These are phyloP conservation scores for Bacterosira constricta DNA, from an alignment of 108 stramenopile genomes.

Conservation along the genomic window DNA sequence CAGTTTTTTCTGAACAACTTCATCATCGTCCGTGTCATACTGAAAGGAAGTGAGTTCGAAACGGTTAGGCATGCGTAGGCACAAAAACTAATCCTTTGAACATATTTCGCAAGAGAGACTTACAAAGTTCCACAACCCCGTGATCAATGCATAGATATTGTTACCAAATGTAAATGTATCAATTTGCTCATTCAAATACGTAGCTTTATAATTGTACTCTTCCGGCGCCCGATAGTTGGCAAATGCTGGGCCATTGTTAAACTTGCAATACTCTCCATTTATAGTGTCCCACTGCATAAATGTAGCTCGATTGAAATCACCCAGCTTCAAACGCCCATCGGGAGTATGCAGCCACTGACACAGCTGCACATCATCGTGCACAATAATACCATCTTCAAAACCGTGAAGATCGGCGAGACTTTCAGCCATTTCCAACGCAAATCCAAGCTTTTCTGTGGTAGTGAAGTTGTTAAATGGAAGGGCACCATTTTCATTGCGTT, in stretches of 20 bases:
- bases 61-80: neutral
- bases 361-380: constrained; percentile 82
- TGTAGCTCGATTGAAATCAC: constrained; percentile 83
- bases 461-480: constrained; percentile 64
- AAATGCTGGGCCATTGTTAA: constrained; percentile 62
- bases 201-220: constrained; percentile 60
- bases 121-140: constrained; percentile 64
- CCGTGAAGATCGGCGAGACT: constrained; percentile 75
- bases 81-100: too few species aligned
- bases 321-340: constrained; percentile 68
- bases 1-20: constrained; percentile 53
- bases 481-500: constrained; percentile 50
- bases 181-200: constrained; percentile 68
- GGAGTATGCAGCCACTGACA: constrained; percentile 73
- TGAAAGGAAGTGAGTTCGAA: neutral
- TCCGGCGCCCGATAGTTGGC: constrained; percentile 68
- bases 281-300: constrained; percentile 59
- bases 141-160: constrained; percentile 66
- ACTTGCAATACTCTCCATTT: constrained; percentile 67
- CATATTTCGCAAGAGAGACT: neutral
- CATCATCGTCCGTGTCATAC: constrained; percentile 68
- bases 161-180: constrained; percentile 82
- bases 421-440: constrained; percentile 71
- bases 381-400: constrained; percentile 65
- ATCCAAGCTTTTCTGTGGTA: constrained; percentile 60